Percentiles rank a stretch among this genome's conserved stretches.
These are phyloP conservation scores for Claviceps sp. DNA, from an alignment of 2,329 filamentous ascomycete genomes.

Conservation along the genomic window DNA sequence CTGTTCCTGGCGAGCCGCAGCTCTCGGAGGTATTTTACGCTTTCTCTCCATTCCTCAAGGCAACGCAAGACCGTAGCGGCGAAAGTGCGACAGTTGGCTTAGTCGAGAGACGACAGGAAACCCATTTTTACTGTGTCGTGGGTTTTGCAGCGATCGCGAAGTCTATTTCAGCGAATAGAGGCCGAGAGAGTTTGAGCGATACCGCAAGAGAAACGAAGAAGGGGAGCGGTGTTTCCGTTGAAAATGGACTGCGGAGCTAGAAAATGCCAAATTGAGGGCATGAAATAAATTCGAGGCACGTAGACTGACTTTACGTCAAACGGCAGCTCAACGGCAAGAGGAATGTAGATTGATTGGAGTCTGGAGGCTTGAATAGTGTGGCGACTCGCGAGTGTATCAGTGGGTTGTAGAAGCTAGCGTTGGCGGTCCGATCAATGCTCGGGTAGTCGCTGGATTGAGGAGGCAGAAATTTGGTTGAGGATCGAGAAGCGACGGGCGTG, in stretches of 20 bases:
- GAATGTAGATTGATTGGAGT: neutral
- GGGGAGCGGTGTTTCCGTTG: neutral
- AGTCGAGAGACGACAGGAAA: conserved; percentile 7
- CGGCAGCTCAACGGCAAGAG: neutral
- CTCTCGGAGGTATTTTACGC: conserved; percentile 50
- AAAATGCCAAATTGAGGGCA: neutral
- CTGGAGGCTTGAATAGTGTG: neutral
- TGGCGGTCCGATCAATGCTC: conserved; percentile 6
- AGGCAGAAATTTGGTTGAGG: conserved; percentile 1
- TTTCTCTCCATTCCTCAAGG: conserved; percentile 44
- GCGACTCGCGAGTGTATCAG: no score
- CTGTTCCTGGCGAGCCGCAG: conserved; percentile 46
- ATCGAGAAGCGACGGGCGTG: neutral
- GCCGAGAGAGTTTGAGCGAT: neutral
- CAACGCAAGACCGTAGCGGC: neutral
- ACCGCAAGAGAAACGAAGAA: neutral
- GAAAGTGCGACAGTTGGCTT: neutral
- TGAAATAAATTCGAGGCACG: neutral
- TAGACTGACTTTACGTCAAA: neutral
- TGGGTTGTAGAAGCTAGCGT: neutral
- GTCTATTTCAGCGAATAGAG: neutral
- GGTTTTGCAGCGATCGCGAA: conserved; percentile 4
- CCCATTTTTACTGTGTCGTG: conserved; percentile 21
- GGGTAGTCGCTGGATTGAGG: neutral
- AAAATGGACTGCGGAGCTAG: neutral